Conservation (phyloP, 2,329 filamentous ascomycete genomes). For the Sporothrix schenckii region DNA sequence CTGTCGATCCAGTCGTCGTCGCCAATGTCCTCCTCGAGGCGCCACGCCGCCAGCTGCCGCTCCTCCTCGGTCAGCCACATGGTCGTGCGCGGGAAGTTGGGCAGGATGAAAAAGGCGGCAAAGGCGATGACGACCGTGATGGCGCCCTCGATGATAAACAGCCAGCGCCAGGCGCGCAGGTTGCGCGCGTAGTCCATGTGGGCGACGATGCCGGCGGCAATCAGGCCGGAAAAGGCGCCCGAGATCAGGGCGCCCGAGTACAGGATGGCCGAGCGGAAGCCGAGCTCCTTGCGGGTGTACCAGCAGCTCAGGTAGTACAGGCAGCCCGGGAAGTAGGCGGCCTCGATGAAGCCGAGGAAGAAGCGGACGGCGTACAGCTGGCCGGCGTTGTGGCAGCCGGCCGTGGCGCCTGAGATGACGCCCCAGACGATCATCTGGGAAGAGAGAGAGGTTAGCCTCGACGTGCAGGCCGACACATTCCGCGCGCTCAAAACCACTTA, state of each 20-base stretch:
- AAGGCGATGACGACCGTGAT: constrained; percentile 35
- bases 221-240: constrained; percentile 66
- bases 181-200: constrained; percentile 63
- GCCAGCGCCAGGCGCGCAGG: constrained; percentile 49
- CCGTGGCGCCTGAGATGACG: constrained; percentile 50
- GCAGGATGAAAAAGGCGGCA: constrained; percentile 49
- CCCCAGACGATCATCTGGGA: constrained; percentile 54
- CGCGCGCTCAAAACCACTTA: constrained; percentile 40
- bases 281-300: constrained; percentile 68
- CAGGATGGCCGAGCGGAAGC: constrained; percentile 59
- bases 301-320: constrained; percentile 54
- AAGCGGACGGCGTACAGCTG: constrained; percentile 49
- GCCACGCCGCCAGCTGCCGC: constrained; percentile 49
- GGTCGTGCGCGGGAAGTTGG: constrained; percentile 60
- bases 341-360: constrained; percentile 51
- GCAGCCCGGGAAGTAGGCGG: constrained; percentile 41
- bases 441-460: background rate
- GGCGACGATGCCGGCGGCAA: constrained; percentile 65
- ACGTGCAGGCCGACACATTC: background rate
- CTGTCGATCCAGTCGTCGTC: constrained; percentile 64
- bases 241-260: constrained; percentile 65
- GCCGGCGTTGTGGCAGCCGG: constrained; percentile 43
- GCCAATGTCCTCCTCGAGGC: constrained; percentile 55
- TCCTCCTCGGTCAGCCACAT: constrained; percentile 52
- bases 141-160: constrained; percentile 35